A percentile compares a stretch with the other conserved stretches of the same genome.
phyloP scores from a whole-genome alignment of 2,329 filamentous ascomycete genomes.

The Trichoderma simmonsii region DNA sequence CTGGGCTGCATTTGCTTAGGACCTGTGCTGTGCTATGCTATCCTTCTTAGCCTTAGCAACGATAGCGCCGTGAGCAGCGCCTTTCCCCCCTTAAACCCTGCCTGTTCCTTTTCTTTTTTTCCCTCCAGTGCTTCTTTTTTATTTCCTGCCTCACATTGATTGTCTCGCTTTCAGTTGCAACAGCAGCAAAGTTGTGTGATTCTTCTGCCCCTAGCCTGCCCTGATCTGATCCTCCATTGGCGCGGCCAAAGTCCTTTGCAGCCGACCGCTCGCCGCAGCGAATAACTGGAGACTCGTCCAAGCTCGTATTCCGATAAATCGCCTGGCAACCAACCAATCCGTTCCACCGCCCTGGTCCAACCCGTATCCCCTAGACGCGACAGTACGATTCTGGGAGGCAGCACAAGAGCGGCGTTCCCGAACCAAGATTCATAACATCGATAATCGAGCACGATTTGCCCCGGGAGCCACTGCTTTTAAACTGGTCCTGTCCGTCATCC shows the following conservation, averaged over 20 bases:
- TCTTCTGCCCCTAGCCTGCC: slow-evolving; percentile 4
- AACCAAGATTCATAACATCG: slow-evolving; percentile 12
- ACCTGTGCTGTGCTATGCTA: not conserved
- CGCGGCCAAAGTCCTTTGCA: slow-evolving; percentile 1
- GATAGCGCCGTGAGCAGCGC: slow-evolving; percentile 4
- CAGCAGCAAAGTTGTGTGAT: not conserved
- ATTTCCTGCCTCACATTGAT: not conserved
- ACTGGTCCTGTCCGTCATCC: slow-evolving; percentile 13
- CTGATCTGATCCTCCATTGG: slow-evolving; percentile 2
- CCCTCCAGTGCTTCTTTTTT: not conserved
- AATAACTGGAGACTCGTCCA: slow-evolving; percentile 22
- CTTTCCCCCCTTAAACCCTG: slow-evolving; percentile 9
- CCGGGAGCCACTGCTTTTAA: slow-evolving; percentile 1
- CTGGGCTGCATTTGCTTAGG: not conserved
- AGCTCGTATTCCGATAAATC: slow-evolving; percentile 30
- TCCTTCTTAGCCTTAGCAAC: not conserved
- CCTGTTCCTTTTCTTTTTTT: not conserved
- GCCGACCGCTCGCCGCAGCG: slow-evolving; percentile 13
- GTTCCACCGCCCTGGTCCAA: slow-evolving; percentile 29
- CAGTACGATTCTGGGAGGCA: slow-evolving; percentile 20
- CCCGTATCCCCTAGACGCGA: slow-evolving; percentile 25
- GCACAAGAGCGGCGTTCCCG: slow-evolving; percentile 17
- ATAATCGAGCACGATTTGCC: not conserved
- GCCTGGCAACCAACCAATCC: slow-evolving; percentile 27
- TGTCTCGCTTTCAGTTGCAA: not conserved